phyloP scores from a whole-genome alignment of 176 grass and related monocot species.

The Olyra latifolia region DNA sequence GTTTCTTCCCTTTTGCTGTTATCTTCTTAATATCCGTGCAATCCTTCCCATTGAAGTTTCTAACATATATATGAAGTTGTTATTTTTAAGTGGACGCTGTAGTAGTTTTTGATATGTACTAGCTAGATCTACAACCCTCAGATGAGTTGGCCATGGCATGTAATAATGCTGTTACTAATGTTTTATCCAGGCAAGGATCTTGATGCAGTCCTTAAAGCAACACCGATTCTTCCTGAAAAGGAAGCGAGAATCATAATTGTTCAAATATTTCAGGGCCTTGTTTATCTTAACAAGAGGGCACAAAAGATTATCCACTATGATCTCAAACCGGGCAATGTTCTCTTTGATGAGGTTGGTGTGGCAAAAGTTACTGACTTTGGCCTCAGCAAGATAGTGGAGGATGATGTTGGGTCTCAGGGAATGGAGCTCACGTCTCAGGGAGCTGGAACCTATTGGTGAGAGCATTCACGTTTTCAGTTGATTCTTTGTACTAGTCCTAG shows the following conservation, averaged over 20 bases:
- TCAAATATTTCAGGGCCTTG: slow-evolving; percentile 97
- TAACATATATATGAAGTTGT: neutral
- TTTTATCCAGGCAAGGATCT: slow-evolving; percentile 90
- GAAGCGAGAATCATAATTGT: slow-evolving; percentile 98
- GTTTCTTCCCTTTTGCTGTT: slow-evolving; percentile 14
- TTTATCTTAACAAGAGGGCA: slow-evolving; percentile 96
- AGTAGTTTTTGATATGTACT: neutral
- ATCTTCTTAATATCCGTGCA: slow-evolving; percentile 1
- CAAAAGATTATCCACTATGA: slow-evolving; percentile 99
- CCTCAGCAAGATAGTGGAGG: slow-evolving; percentile 98
- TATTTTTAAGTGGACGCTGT: neutral
- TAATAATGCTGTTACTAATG: slow-evolving; percentile 40
- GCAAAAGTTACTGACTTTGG: slow-evolving; percentile 99
- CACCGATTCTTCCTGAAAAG: slow-evolving; percentile 95
- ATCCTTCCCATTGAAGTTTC: slow-evolving; percentile 3
- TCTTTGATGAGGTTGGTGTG: slow-evolving; percentile 93
- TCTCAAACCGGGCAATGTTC: slow-evolving; percentile 96
- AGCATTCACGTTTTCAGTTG: slow-evolving; percentile 26
- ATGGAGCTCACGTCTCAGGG: slow-evolving; percentile 99
- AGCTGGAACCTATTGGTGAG: slow-evolving; percentile 98
- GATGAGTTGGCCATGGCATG: slow-evolving; percentile 16
- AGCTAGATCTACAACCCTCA: slow-evolving; percentile 5
- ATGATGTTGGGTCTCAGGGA: slow-evolving; percentile 99
- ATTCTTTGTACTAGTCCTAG: neutral
- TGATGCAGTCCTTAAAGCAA: slow-evolving; percentile 93